A percentile compares a stretch with the other conserved stretches of the same genome.
Conservation (phyloP, 2,329 filamentous ascomycete species). For the Exophiala sp. region DNA sequence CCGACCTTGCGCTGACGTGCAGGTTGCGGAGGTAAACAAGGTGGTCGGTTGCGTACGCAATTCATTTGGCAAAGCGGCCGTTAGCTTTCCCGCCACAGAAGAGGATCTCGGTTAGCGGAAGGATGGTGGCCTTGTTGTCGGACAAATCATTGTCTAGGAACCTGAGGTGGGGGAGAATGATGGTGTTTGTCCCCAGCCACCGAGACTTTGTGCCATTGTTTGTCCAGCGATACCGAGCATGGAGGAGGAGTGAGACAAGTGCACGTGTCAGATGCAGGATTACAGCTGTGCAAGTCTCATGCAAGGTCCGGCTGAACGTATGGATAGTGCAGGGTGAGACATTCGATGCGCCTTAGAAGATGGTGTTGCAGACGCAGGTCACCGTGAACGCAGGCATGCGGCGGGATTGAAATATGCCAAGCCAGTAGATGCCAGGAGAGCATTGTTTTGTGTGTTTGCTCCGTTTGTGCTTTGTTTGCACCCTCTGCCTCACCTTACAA, state of each 20-base stretch:
- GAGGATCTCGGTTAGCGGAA: conserved; percentile 1
- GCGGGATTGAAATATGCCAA: no score
- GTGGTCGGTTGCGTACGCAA: neutral
- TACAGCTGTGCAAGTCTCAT: neutral
- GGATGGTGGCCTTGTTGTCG: neutral
- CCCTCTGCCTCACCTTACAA: neutral
- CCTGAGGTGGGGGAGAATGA: neutral
- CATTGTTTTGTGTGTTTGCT: conserved; percentile 7
- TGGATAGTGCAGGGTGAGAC: neutral
- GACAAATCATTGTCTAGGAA: conserved; percentile 4
- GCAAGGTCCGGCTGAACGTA: neutral
- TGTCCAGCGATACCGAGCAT: neutral
- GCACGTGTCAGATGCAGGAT: neutral
- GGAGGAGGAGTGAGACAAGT: conserved; percentile 2
- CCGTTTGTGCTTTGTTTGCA: neutral
- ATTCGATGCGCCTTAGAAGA: neutral
- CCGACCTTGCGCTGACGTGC: neutral
- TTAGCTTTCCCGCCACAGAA: conserved; percentile 1
- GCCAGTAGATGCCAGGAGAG: neutral
- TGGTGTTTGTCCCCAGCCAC: conserved; percentile 5
- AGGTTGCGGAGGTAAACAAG: neutral
- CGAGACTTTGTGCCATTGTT: neutral
- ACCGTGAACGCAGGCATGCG: no score
- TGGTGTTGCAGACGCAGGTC: neutral
- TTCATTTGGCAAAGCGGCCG: neutral